Evolutionary conservation across 306 rosid genomes (phyloP), one percentile per base, ranked within the genome.

Genomic region (Quercus agrifolia): DNA sequence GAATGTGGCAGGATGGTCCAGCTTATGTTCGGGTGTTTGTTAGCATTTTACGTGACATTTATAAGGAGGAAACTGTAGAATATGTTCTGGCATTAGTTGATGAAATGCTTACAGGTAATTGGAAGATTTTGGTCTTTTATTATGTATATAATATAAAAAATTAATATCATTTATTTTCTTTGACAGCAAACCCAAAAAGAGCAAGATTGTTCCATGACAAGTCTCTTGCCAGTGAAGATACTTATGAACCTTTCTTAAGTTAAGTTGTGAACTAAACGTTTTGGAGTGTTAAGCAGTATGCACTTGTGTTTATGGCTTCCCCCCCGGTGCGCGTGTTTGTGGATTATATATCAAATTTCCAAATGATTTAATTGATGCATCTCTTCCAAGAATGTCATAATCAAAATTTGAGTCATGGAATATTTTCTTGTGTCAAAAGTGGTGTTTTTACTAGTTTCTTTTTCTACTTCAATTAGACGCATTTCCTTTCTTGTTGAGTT

Each of bases 51-150:
- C 94, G 90, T 15, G 96, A 95, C 70, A 92, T 95, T 84, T 87
- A 83, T 75, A 95, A 95, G 85, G 99, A 95, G 73, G 99, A 95
- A 79, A 95, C 99, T 2, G 92, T 95, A 2, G 99, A 95, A 81
- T 93, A 95, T 82, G 94, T 90, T 61, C 88, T 94, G 85, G 97
- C 97, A 9, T 79, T 94, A 81, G 80, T 94, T 12, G 97, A 92
- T 84, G 99, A 94, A 79, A 84, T 94, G 96, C 97, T 94, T 79
- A 77, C 97, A 38, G 97, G 99, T 94, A 85, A 55, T 55, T 73
- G 84, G 57, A 77, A 70, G 52, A 73, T 67, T 76, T 54, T 62
- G 62, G 55, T 35, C 66, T 57, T 21, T 12, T 19, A 2, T 56
- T n/a, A 17, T 49, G 23, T 73, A 31, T 69, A 64, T 71, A 63